Base-by-base conservation (phyloP, 78 protist genomes). In the Abeoforma whisleri region DNA sequence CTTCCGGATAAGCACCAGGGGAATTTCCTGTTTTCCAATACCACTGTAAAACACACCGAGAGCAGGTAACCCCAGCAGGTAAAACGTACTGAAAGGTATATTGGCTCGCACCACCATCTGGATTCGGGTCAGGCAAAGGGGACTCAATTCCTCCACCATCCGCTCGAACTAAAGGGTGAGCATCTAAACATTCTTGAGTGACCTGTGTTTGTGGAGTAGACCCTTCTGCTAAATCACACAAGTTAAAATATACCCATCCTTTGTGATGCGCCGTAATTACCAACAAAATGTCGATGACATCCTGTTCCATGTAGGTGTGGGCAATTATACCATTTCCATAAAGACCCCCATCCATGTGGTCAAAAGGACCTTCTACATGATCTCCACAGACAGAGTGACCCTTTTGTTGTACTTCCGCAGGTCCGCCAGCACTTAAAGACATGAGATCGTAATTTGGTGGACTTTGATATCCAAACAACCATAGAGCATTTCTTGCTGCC, bases 331-430 rank as follows among this genome's bases (percentile, higher is more conserved):
- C n/a, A n/a, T n/a, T n/a, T n/a, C n/a, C n/a, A n/a, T n/a, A n/a
- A n/a, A n/a, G n/a, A n/a, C n/a, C n/a, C n/a, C n/a, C n/a, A n/a
- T n/a, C n/a, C n/a, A n/a, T n/a, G n/a, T n/a, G n/a, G n/a, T n/a
- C n/a, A n/a, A n/a, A n/a, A n/a, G n/a, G n/a, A n/a, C n/a, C n/a
- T n/a, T n/a, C n/a, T 62, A 25, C 70, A 25, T 25, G 70, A 25
- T 62, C 70, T n/a, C 70, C 70, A 25, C 70, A 62, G 70, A 62
- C 25, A 62, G 35, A 25, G 70, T 62, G 70, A 62, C 70, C 70
- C 35, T 62, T 62, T n/a, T 25, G 35, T n/a, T 25, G 35, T n/a
- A 62, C 70, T n/a, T 25, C 70, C 25, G 70, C 70, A n/a, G n/a
- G n/a, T n/a, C 70, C 70, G 25, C 70, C 70, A 62, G 70, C 70